Base-by-base conservation (phyloP, 1,284 basidiomycete species). In the Ustilago trichophora region DNA sequence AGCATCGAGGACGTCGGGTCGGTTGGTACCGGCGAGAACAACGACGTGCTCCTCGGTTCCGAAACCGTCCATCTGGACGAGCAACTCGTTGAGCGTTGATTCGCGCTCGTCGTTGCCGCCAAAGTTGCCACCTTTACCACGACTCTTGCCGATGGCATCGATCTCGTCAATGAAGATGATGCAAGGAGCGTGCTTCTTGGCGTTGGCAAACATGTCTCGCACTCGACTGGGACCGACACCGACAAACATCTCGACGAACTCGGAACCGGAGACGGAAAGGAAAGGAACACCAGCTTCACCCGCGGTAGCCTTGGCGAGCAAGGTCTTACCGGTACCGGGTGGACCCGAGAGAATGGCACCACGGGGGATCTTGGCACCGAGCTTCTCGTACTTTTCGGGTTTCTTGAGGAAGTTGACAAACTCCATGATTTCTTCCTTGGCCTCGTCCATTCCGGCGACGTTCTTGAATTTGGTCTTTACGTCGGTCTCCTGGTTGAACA, bases 171-270 rank as follows among this genome's bases (percentile, higher is more conserved):
- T 73, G 42, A 81, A 81, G 52, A 99, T 94, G 85, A 99, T 98
- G 82, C 92, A 95, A 0, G 95, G 95, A 0, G 96, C 93, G 81
- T 96, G 88, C 86, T 98, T 98, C 87, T 93, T 95, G 50, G 95
- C 95, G 3, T 90, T 93, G 25, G 93, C 91, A 82, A 99, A 99
- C 50, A 98, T 88, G 83, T 99, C 95, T 49, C 95, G 89, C 12
- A 99, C 96, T 73, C 96, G 89, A 11, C 93, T 96, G 3, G 95
- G 93, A 75, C 95, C 95, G 54, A 98, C 96, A 85, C 95, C 95
- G 68, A 99, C 96, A 81, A 98, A 99, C 93, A 98, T 98, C 84
- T 99, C 96, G 65, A 99, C 93, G 79, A 99, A 98, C 82, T 98
- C 96, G 51, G 95, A 98, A 51, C 96, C 95, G 37, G 95, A 98